Conservation (phyloP, 768 basidiomycete genomes). For the Chalciporus pseudorubinellus region DNA sequence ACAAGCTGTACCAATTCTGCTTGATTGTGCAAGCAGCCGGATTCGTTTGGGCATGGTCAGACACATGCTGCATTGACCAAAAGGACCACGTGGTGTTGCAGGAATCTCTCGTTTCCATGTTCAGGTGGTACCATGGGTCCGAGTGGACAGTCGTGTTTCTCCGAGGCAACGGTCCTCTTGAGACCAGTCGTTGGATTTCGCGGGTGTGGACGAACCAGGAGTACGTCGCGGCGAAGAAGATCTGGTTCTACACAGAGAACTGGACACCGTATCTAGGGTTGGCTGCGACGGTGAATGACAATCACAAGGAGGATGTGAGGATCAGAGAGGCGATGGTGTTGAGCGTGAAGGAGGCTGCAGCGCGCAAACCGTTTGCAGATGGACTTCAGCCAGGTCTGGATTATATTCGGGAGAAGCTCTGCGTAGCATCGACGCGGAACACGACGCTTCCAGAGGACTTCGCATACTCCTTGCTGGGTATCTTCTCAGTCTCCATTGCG, state of each 20-base stretch:
- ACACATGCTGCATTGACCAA: conserved; percentile 9
- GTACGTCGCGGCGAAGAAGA: conserved; percentile 10
- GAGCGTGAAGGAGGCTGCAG: too few relatives aligned
- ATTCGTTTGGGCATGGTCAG: conserved; percentile 8
- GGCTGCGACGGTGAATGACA: too few relatives aligned
- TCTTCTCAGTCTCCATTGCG: conserved; percentile 7
- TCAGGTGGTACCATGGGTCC: neutral
- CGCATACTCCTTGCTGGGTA: conserved; percentile 14
- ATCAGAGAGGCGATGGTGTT: too few relatives aligned
- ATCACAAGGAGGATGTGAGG: too few relatives aligned
- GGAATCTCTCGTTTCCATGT: neutral
- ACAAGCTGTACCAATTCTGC: neutral
- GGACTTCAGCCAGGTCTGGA: too few relatives aligned
- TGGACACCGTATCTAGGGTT: conserved; percentile 8
- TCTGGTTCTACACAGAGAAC: conserved; percentile 10
- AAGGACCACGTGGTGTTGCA: neutral
- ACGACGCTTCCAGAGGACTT: conserved; percentile 10
- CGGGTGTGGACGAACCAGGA: conserved; percentile 8
- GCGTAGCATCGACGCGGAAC: conserved; percentile 2
- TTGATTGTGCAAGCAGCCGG: neutral
- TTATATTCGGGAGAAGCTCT: too few relatives aligned
- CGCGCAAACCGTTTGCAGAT: too few relatives aligned
- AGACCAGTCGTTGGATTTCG: conserved; percentile 2
- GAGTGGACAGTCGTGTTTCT: conserved; percentile 2
- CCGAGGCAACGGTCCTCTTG: neutral